phyloP scores from a whole-genome alignment of 352 stramenopile species.

The Pythium brachiatum region DNA sequence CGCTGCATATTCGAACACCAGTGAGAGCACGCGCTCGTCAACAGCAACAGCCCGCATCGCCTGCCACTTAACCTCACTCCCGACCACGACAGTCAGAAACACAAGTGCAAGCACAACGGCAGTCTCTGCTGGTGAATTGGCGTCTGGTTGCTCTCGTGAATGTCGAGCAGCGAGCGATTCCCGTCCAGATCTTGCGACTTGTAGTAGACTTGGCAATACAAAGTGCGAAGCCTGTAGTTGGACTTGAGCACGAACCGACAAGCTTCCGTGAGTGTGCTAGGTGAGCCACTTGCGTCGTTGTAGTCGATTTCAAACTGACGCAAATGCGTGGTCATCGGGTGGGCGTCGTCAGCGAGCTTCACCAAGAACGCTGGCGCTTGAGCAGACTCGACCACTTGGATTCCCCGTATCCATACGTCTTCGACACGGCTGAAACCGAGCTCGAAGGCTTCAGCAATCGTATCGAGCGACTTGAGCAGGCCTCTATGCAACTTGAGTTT shows the following conservation, averaged over 20 bases:
- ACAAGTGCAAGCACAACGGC: not conserved
- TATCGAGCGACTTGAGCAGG: not conserved
- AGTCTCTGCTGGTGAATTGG: not conserved
- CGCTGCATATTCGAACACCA: not conserved
- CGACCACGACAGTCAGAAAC: not conserved
- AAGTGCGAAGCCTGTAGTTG: not conserved
- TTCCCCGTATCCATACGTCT: not conserved
- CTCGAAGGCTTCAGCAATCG: not conserved
- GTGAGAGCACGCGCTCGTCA: not conserved
- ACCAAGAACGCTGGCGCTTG: not conserved
- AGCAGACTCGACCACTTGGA: not conserved
- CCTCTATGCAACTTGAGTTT: not conserved
- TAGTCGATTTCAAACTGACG: not conserved
- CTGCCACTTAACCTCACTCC: not conserved
- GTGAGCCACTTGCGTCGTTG: not conserved
- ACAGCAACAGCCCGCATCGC: not conserved
- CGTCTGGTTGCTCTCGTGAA: not conserved
- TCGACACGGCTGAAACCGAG: not conserved
- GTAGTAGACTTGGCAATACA: not conserved
- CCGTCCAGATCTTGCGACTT: not conserved
- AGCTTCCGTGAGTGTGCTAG: not conserved
- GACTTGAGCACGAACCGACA: not conserved
- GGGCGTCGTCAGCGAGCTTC: not conserved
- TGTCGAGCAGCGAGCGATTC: not conserved
- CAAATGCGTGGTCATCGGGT: not conserved